Evolutionary conservation across 495 filamentous ascomycete species (phyloP).

Genomic region (Talaromyces thailandensis): DNA sequence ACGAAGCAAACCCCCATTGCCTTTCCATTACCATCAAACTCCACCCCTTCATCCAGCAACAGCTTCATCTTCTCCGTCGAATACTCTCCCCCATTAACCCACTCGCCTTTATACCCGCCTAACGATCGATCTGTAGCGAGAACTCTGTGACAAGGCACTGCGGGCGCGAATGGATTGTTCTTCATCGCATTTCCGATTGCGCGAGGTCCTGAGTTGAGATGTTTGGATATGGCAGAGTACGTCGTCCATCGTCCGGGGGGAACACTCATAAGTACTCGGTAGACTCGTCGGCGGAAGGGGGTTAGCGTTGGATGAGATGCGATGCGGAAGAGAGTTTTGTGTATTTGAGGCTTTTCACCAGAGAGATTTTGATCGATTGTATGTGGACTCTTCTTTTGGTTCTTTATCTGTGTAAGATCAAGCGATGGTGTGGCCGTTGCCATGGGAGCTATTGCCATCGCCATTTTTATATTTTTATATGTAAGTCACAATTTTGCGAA

Average conservation of each 20-base stretch:
- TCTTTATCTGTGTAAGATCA: background rate
- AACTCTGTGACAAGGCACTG: constrained; percentile 44
- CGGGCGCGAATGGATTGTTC: constrained; percentile 59
- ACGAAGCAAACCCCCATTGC: constrained; percentile 19
- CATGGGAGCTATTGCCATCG: background rate
- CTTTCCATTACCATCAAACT: constrained; percentile 20
- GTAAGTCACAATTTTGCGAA: background rate
- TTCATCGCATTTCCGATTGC: constrained; percentile 75
- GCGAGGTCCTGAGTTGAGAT: constrained; percentile 60
- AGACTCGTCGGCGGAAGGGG: constrained; percentile 50
- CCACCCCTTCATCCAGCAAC: constrained; percentile 20
- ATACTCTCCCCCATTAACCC: constrained; percentile 15
- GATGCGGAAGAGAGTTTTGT: constrained; percentile 22
- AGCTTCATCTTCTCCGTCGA: constrained; percentile 20
- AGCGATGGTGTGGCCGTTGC: background rate
- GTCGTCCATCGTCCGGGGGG: constrained; percentile 62
- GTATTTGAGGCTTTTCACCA: constrained; percentile 2
- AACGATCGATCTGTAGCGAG: constrained; percentile 16
- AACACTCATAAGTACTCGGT: constrained; percentile 59
- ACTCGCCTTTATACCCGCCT: constrained; percentile 17
- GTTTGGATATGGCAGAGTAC: constrained; percentile 59
- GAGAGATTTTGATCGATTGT: background rate
- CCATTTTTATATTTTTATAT: background rate
- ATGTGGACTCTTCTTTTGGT: background rate
- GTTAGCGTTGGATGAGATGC: constrained; percentile 36